Base-by-base conservation (phyloP, 176 grass and related monocot genomes). In the Cenchrus fungigraminus region DNA sequence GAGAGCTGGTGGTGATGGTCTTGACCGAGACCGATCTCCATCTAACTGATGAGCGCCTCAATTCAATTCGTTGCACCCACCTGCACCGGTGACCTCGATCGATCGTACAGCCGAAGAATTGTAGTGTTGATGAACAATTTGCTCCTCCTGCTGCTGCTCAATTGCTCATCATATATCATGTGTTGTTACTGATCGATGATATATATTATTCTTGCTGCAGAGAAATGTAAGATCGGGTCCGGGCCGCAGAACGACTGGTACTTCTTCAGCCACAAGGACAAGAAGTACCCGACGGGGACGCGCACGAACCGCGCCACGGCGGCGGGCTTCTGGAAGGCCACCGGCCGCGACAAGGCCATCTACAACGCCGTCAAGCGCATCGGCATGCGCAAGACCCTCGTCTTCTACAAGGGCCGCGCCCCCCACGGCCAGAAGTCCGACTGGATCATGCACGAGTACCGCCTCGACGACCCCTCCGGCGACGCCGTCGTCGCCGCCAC, bases 251-350 rank as follows among this genome's bases (percentile, higher is more conserved):
- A 92, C 74, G 97, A 99, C 79, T 99, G 97, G 97, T 99, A 99
- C 49, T 99, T 99, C 97, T 99, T 99, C 78, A 99, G 97, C 82
- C 97, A 99, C 86, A 99, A 99, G 85, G 97, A 99, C 79, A 99
- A 99, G 86, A 99, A 99, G 84, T 99, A 99, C 57, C 97, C 97
- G 1, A 99, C 97, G n/a, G 97, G 97, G 29, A 99, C 93, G 25
- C 71, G 97, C 9, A 99, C 97, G 65, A 99, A 96, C 88, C 84
- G 97, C 14, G 97, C 97, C 5, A 99, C 97, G 8, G 90, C 90
- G 2, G 97, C 88, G 3, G 97, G 97, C 0, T 96, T 99, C 82
- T 99, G 97, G 97, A 99, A 99, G 83, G 97, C 97, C 40, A 99
- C 97, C 25, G 97, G 97, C 60, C 93, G 97, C 22, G 97, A 99